Base-by-base conservation (phyloP, 768 basidiomycete genomes). In the Hydnomerulius pinastri region DNA sequence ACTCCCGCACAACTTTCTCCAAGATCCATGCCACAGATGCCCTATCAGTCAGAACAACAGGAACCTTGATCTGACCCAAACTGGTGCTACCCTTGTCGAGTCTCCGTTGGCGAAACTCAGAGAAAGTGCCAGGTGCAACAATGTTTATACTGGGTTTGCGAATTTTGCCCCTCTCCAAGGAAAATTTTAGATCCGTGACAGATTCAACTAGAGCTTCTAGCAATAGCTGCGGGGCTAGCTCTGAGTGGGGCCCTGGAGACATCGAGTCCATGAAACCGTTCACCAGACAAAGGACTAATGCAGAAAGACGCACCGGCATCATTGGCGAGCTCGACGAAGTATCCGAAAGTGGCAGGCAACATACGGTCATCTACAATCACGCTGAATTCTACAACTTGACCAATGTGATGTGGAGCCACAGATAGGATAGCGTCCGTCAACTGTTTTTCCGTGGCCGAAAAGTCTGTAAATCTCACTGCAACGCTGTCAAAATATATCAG, bases 311-410 rank as follows among this genome's bases (percentile, higher is more conserved):
- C n/a, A 47, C 51, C 38, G 8, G 39, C 12, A n/a, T 33, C 51
- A 1, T 38, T 46, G 23, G 15, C 28, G 13, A 53, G 21, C 35
- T 53, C 53, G 13, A 54, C 30, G 8, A 54, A 21, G n/a, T 44
- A 50, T 23, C 42, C 53, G 20, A 50, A 30, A 9, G 28, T 20
- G 4, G 32, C 12, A 8, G 49, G 39, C 4, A 17, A 21, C 6
- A 24, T 18, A 21, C 50, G 38, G 11, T 55, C 41, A 13, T 55
- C 54, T 2, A 27, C 10, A 11, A 38, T 39, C 11, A 46, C 37
- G 10, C 39, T 49, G 33, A 51, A 51, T 13, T 55, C 50, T 1
- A 21, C n/a, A 4, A 55, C 27, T 25, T 21, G 12, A 43, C 50
- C n/a, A 55, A 20, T n/a, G 40, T 18, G 15, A 20, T 37, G 10